Base-by-base conservation (phyloP, 2,329 filamentous ascomycete species). In the Curvularia sp. region DNA sequence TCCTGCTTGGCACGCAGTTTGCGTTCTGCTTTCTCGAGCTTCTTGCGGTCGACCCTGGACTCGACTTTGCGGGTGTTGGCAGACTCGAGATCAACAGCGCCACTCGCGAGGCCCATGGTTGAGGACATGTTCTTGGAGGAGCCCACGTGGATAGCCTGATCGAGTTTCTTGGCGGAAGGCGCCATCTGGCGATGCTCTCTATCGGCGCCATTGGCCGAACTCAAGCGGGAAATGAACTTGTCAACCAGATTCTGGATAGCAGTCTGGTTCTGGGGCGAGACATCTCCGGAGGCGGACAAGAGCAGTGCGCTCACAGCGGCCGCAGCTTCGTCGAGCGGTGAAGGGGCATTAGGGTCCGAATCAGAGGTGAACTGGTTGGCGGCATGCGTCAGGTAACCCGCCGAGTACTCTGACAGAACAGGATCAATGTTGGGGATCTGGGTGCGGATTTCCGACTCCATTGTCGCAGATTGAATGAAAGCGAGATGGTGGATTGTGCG, bases 1-100 rank as follows among this genome's bases (percentile, higher is more conserved):
- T 93, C 95, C 82, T 98, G 95, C 83, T 99, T 99, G 71, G 93
- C 93, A 48, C 93, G 92, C 75, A 99, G 95, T 83, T 99, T 99
- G 66, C 91, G 86, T 80, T 99, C 95, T 1, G 95, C 95, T 82
- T 99, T 99, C 79, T 99, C 95, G 19, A 99, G 88, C 84, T 99
- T 99, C 89, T 98, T 99, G 75, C 89, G 89, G 80, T 99, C 95
- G 60, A 99, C 95, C 76, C 94, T 92, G 71, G 94, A 98, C 81
- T 99, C 95, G 57, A 99, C 91, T 81, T 98, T 98, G 71, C 94
- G 87, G 38, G 87, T 84, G 74, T 96, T 96, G 74, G 93, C 93
- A 55, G 94, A 96, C 79, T 99, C 95, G 25, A 99, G 84, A 74
- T 99, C 95, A 38, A 99, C 92, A 59, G 84, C 89, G 54, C 88